Evolutionary conservation across 1,284 basidiomycete species (phyloP), one percentile per base, ranked within the genome.

Genomic region (Apiotrichum laibachii): DNA sequence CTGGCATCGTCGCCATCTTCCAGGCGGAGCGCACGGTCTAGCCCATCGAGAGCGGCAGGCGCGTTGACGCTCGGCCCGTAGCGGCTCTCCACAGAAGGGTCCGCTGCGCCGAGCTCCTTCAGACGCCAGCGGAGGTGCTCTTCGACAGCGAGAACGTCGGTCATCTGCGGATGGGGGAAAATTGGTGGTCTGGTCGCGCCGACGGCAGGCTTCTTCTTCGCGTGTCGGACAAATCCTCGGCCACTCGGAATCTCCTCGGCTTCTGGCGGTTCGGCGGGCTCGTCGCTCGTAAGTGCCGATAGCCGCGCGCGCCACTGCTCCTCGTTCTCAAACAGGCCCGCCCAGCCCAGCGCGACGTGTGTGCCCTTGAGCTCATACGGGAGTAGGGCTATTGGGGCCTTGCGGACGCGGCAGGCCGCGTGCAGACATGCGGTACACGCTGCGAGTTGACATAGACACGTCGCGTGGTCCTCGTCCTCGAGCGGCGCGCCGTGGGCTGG

Each of bases 141-240:
- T 53, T 79, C 77, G 2, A 79, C 77, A 0, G 77, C 73, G 18
- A 79, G 59, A 16, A 79, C 74, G 59, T 79, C 77, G 0, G 77
- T 74, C 77, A 79, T 77, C 58, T 79, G 76, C 8, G 77, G 77
- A 67, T 77, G 77, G 2, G 72, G 69, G 56, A 77, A 76, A 19
- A 75, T 64, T 10, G 63, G 60, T 4, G 69, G 67, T 1, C 62
- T 59, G 0, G 35, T 10, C n/a, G 35, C 37, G 45, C n/a, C 51
- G 0, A 35, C 37, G 11, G 52, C 50, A 12, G 62, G 50, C 16
- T 59, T 57, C 37, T 60, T 45, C 50, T 68, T 69, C 7, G 66
- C 61, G 54, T 71, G 68, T 19, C 66, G 67, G n/a, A 69, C 67
- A 40, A 75, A 77, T 9, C 75, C 75, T 51, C 66, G 64, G 1